Percentiles rank a stretch among this genome's conserved stretches.
Conservation (phyloP, 805 yeast species). For the Yarrowia porcina region DNA sequence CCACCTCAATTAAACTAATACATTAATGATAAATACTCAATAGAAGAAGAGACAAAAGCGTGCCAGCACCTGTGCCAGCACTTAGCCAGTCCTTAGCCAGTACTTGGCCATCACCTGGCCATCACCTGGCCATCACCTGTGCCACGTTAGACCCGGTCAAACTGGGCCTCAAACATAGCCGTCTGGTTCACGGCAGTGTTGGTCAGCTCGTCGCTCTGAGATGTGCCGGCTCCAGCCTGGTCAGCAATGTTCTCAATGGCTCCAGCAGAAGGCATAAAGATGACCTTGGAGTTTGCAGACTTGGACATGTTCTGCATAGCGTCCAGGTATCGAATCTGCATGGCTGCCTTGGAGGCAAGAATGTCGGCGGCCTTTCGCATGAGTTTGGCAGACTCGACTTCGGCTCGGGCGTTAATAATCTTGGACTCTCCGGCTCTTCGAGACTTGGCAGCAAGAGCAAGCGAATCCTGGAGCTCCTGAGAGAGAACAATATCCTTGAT, state of each 20-base stretch:
- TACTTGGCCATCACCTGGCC: too few relatives aligned
- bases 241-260: slow-evolving; percentile 40
- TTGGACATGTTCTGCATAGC: slow-evolving; percentile 76
- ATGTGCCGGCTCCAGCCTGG: neutral
- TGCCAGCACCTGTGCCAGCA: too few relatives aligned
- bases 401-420: slow-evolving; percentile 71
- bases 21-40: neutral
- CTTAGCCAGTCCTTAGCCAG: too few relatives aligned
- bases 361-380: slow-evolving; percentile 79
- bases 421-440: slow-evolving; percentile 73
- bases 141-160: neutral
- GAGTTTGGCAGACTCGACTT: slow-evolving; percentile 69
- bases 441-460: slow-evolving; percentile 73
- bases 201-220: neutral
- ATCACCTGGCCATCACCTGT: too few relatives aligned
- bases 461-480: slow-evolving; percentile 52
- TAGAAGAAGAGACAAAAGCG: neutral
- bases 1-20: too few relatives aligned
- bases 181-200: neutral
- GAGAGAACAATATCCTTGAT: slow-evolving; percentile 64
- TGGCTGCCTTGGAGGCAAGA: slow-evolving; percentile 68
- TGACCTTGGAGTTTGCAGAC: slow-evolving; percentile 60
- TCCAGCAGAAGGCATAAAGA: slow-evolving; percentile 61
- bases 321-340: slow-evolving; percentile 74
- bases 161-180: slow-evolving; percentile 12